Conservation (phyloP, 352 stramenopile species). For the Pythium grandisporangium region DNA sequence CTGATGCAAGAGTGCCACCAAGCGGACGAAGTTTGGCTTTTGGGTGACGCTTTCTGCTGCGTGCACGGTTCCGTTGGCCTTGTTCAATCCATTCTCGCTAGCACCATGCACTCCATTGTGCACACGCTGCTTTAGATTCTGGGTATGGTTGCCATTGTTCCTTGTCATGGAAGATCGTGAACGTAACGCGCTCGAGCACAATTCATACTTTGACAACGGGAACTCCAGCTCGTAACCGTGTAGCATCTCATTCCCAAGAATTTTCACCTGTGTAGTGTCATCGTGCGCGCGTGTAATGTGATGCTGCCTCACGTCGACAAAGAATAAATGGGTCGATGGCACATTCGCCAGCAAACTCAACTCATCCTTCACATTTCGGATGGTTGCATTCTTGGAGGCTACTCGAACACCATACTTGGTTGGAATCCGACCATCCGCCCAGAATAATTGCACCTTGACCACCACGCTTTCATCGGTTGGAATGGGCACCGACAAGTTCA, state of each 20-base stretch:
- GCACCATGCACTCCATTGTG: slow-evolving; percentile 6
- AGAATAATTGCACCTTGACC: slow-evolving; percentile 64
- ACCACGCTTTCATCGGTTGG: slow-evolving; percentile 44
- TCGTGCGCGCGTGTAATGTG: slow-evolving; percentile 47
- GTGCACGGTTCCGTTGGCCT: too few relatives aligned
- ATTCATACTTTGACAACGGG: slow-evolving; percentile 48
- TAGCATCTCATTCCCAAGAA: slow-evolving; percentile 38
- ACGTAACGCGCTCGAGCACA: slow-evolving; percentile 51
- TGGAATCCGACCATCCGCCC: slow-evolving; percentile 56
- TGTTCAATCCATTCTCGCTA: background rate
- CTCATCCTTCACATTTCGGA: slow-evolving; percentile 54
- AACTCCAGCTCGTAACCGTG: slow-evolving; percentile 88
- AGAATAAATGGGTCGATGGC: slow-evolving; percentile 38
- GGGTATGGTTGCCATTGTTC: too few relatives aligned
- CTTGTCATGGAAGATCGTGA: too few relatives aligned
- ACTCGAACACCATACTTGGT: slow-evolving; percentile 66
- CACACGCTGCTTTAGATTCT: slow-evolving; percentile 2
- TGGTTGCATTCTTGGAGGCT: slow-evolving; percentile 31
- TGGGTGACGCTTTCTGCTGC: too few relatives aligned
- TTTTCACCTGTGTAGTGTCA: slow-evolving; percentile 32
- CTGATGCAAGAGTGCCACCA: slow-evolving; percentile 69
- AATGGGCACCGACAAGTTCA: slow-evolving; percentile 87
- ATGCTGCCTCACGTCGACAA: slow-evolving; percentile 68
- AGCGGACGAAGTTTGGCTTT: slow-evolving; percentile 56
- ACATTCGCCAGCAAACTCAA: slow-evolving; percentile 39